Conservation (phyloP, 768 basidiomycete species). For the Holtermanniella nyarrowii region DNA sequence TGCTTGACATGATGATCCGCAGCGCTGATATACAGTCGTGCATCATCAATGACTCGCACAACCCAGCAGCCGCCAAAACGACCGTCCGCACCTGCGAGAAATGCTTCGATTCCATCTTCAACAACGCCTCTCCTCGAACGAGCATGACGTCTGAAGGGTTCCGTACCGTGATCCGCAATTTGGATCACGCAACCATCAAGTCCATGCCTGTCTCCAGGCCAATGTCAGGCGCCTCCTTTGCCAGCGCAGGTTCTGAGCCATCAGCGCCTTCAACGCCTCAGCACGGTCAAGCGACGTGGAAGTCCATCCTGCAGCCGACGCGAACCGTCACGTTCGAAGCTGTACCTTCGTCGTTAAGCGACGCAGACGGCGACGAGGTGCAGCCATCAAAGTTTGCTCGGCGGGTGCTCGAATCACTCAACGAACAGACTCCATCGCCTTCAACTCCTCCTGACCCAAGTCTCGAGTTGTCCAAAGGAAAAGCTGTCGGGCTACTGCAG, state of each 20-base stretch:
- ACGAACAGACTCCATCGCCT: not conserved
- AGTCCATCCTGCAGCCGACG: not conserved
- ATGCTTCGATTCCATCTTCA: conserved; percentile 75
- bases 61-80: conserved; percentile 47
- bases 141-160: not conserved
- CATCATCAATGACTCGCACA: conserved; percentile 56
- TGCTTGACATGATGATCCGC: conserved; percentile 12
- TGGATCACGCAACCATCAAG: not conserved
- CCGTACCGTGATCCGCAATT: not conserved
- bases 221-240: not conserved
- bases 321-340: not conserved
- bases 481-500: not conserved
- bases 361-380: not conserved
- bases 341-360: too few species aligned
- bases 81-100: conserved; percentile 72
- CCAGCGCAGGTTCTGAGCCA: not conserved
- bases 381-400: not conserved
- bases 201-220: not conserved
- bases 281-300: not conserved
- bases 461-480: not conserved
- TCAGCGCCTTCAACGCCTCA: not conserved
- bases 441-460: not conserved
- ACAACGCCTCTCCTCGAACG: not conserved
- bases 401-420: not conserved
- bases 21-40: conserved; percentile 55